phyloP scores from a whole-genome alignment of 768 basidiomycete species.

The Tricholoma sp. region DNA sequence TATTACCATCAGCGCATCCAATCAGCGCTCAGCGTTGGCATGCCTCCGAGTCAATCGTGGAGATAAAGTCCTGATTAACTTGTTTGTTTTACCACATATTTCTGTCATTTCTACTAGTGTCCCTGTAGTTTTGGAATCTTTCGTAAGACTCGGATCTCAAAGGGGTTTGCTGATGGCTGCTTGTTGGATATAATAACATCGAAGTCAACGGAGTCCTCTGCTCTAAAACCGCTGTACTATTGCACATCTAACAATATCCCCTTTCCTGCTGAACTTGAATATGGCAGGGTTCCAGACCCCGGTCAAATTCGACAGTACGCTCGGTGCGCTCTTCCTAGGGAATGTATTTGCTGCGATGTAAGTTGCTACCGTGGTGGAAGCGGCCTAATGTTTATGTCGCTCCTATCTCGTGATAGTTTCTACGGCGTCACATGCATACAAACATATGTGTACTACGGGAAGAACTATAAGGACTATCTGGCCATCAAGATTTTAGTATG shows the following conservation, averaged over 20 bases:
- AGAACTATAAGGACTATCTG: background rate
- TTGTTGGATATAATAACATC: no score
- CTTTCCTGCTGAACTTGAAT: background rate
- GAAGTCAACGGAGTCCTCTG: no score
- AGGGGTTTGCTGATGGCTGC: background rate
- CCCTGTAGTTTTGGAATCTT: no score
- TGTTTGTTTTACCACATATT: no score
- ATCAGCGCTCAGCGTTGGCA: no score
- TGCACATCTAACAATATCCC: background rate
- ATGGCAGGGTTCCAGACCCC: background rate
- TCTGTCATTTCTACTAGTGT: no score
- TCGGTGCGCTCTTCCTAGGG: background rate
- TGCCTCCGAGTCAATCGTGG: no score
- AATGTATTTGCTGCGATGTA: background rate
- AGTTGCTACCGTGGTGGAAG: background rate
- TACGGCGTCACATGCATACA: constrained; percentile 14
- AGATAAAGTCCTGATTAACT: no score
- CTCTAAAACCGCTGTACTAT: no score
- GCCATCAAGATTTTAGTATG: constrained; percentile 8
- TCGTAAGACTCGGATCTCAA: no score
- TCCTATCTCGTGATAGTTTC: constrained; percentile 20
- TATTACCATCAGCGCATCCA: no score
- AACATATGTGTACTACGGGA: constrained; percentile 8
- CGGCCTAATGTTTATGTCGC: background rate
- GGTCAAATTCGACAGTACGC: background rate